These are phyloP conservation scores for Cyphellophora attinorum DNA, from an alignment of 2,329 filamentous ascomycete genomes.

Conservation along the genomic window DNA sequence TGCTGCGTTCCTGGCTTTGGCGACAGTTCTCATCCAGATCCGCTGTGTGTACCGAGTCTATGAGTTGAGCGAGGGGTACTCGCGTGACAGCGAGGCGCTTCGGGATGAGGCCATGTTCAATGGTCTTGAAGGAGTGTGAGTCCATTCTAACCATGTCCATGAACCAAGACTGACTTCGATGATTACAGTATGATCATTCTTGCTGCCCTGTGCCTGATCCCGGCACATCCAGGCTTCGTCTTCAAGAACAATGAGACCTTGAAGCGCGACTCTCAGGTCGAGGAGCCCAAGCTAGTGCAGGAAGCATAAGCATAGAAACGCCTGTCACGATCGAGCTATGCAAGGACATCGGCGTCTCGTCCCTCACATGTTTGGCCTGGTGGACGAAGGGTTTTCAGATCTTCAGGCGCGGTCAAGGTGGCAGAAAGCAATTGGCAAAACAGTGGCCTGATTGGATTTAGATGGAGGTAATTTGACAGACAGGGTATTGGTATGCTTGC, in stretches of 20 bases:
- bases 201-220: conserved; percentile 7
- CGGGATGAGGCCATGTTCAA: conserved; percentile 46
- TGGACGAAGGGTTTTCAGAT: too few relatives aligned
- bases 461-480: too few relatives aligned
- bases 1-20: conserved; percentile 43
- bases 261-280: background rate
- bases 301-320: too few relatives aligned
- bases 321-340: too few relatives aligned
- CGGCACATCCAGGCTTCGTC: background rate
- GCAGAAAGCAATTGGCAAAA: too few relatives aligned
- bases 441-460: too few relatives aligned
- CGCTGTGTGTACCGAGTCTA: conserved; percentile 57
- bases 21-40: conserved; percentile 55
- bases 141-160: background rate
- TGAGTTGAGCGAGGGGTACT: conserved; percentile 45
- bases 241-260: background rate
- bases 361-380: too few relatives aligned
- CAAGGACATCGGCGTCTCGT: too few relatives aligned
- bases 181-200: conserved; percentile 13
- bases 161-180: background rate
- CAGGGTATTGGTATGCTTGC: too few relatives aligned
- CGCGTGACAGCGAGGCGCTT: conserved; percentile 43
- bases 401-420: too few relatives aligned
- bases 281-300: background rate
- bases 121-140: conserved; percentile 47